Percentiles rank a stretch among this genome's conserved stretches.
phyloP scores from a whole-genome alignment of 305 asterid genomes.

The Plantago lanceolata region DNA sequence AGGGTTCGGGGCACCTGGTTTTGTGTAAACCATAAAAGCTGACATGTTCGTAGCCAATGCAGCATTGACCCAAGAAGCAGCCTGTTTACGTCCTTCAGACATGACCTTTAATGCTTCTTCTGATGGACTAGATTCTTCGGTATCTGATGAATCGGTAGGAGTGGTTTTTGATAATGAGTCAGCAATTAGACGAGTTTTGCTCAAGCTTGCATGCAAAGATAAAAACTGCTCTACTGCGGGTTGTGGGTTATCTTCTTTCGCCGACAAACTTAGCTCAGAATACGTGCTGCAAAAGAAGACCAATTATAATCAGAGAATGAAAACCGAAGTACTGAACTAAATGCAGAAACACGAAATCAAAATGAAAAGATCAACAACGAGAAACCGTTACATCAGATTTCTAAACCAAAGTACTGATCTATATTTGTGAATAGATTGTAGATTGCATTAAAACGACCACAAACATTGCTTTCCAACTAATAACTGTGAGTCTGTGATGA shows the following conservation, averaged over 20 bases:
- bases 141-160: conserved; percentile 38
- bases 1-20: conserved; percentile 38
- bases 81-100: conserved; percentile 65
- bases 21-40: conserved; percentile 58
- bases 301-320: conserved; percentile 13
- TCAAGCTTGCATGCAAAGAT: conserved; percentile 60
- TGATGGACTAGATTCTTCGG: conserved; percentile 50
- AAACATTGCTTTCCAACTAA: too few species aligned
- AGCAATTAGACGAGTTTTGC: conserved; percentile 59
- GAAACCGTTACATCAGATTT: too few species aligned
- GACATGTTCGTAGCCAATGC: conserved; percentile 74
- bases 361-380: too few species aligned
- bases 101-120: conserved; percentile 57
- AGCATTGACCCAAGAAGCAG: conserved; percentile 84
- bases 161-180: conserved; percentile 62
- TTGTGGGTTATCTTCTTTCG: conserved; percentile 85
- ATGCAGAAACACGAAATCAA: too few species aligned
- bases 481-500: too few species aligned
- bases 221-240: conserved; percentile 90
- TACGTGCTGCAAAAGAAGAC: conserved; percentile 56
- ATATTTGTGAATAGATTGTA: too few species aligned
- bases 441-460: too few species aligned
- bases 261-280: conserved; percentile 73
- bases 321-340: background rate
- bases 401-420: too few species aligned